These are phyloP conservation scores for Rhizopogon vesiculosus DNA, from an alignment of 768 basidiomycete species.

Conservation along the genomic window DNA sequence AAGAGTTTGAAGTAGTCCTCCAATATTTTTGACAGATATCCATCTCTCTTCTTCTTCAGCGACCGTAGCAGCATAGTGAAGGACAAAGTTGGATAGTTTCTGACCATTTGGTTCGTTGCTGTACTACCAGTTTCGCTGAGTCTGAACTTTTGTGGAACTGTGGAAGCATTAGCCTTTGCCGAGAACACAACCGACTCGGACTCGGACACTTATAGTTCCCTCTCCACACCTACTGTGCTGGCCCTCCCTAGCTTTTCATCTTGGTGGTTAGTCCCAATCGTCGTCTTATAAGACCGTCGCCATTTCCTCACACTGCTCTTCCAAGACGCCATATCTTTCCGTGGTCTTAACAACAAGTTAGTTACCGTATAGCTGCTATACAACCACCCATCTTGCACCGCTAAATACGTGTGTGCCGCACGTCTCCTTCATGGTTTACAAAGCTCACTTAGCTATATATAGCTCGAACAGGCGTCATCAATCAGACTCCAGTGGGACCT, in stretches of 20 bases:
- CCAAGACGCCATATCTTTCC: background rate
- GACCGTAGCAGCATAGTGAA: background rate
- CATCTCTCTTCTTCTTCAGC: background rate
- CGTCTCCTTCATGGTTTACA: background rate
- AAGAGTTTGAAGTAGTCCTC: too few relatives aligned
- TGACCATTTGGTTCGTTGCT: background rate
- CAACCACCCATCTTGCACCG: background rate
- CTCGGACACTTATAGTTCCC: background rate
- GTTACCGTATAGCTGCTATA: background rate
- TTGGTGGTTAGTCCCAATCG: background rate
- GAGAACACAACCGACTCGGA: background rate
- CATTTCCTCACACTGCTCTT: background rate
- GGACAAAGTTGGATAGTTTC: background rate
- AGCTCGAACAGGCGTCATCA: background rate
- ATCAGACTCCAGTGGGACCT: background rate
- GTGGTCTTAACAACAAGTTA: too few relatives aligned
- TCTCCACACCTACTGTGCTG: background rate
- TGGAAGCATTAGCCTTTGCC: background rate
- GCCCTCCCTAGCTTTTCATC: background rate
- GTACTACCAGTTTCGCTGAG: background rate
- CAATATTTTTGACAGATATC: background rate
- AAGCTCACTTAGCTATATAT: background rate
- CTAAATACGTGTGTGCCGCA: background rate
- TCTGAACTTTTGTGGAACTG: background rate
- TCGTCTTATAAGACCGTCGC: too few relatives aligned